A percentile compares a stretch with the other conserved stretches of the same genome.
Conservation (phyloP, 2,329 filamentous ascomycete genomes). For the Fusarium sacchari region DNA sequence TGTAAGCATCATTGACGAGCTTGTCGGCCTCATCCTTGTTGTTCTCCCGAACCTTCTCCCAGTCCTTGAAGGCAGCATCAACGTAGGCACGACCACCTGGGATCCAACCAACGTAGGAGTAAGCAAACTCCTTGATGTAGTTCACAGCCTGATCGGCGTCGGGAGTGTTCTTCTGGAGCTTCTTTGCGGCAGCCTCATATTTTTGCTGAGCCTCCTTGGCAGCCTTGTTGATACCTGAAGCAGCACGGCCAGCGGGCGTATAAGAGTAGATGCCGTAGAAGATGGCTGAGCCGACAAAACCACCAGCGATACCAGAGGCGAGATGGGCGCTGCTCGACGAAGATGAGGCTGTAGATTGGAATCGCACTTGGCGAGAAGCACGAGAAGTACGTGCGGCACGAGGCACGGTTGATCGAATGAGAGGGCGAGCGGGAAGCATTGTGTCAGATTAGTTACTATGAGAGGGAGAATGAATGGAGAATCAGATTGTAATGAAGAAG, state of each 20-base stretch:
- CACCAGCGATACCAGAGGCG: conserved; percentile 55
- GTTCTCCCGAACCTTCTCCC: conserved; percentile 73
- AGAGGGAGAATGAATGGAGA: neutral
- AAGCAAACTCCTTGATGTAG: conserved; percentile 72
- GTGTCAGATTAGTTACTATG: neutral
- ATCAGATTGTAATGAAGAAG: neutral
- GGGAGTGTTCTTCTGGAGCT: conserved; percentile 70
- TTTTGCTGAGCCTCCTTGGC: conserved; percentile 67
- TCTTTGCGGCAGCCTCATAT: conserved; percentile 67
- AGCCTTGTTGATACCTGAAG: conserved; percentile 56
- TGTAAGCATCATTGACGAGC: conserved; percentile 74
- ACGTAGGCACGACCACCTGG: conserved; percentile 76
- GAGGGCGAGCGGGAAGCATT: conserved; percentile 48
- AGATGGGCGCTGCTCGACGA: conserved; percentile 48
- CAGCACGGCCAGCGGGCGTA: conserved; percentile 56
- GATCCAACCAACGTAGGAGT: conserved; percentile 76
- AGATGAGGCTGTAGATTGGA: conserved; percentile 53
- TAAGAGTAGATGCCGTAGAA: conserved; percentile 57
- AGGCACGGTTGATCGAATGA: conserved; percentile 43
- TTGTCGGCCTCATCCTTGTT: conserved; percentile 76
- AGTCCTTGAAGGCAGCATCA: conserved; percentile 74
- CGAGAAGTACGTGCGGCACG: conserved; percentile 43
- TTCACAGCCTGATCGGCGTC: conserved; percentile 73
- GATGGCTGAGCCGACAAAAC: conserved; percentile 54
- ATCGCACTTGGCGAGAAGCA: conserved; percentile 47